phyloP scores from a whole-genome alignment of 805 yeast species.

The Candida caryicola region DNA sequence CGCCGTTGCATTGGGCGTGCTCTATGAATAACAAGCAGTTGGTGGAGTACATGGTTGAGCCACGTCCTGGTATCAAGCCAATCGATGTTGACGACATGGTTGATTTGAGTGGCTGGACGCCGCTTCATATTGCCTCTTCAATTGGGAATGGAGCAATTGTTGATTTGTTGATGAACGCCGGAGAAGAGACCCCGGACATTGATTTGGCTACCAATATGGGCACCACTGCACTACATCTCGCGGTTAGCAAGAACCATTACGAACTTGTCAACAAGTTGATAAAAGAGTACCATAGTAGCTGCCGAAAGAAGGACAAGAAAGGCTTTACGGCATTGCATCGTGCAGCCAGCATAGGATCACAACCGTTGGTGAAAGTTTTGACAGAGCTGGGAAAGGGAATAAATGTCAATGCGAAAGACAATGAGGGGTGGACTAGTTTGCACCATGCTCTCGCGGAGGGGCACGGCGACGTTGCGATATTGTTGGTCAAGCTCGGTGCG shows the following conservation, averaged over 20 bases:
- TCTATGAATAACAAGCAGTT: slow-evolving; percentile 56
- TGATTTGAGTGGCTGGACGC: slow-evolving; percentile 87
- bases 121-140: slow-evolving; percentile 78
- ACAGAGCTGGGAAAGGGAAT: slow-evolving; percentile 48
- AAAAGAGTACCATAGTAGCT: slow-evolving; percentile 53
- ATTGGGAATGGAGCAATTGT: slow-evolving; percentile 61
- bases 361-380: slow-evolving; percentile 53
- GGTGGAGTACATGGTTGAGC: slow-evolving; percentile 38
- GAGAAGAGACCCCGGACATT: slow-evolving; percentile 38
- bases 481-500: slow-evolving; percentile 66
- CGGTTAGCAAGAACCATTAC: slow-evolving; percentile 65
- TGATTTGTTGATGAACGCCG: slow-evolving; percentile 42
- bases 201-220: slow-evolving; percentile 59
- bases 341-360: slow-evolving; percentile 77
- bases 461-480: slow-evolving; percentile 68
- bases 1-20: slow-evolving; percentile 88
- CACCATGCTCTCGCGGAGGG: slow-evolving; percentile 94
- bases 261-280: slow-evolving; percentile 55
- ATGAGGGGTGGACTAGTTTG: slow-evolving; percentile 77
- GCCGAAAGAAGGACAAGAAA: slow-evolving; percentile 62
- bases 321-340: slow-evolving; percentile 72
- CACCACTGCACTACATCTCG: slow-evolving; percentile 71
- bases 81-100: slow-evolving; percentile 63
- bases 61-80: slow-evolving; percentile 12
- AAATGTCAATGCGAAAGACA: slow-evolving; percentile 67